phyloP scores from a whole-genome alignment of 2,329 filamentous ascomycete genomes.

The Pyrenochaeta sp. region DNA sequence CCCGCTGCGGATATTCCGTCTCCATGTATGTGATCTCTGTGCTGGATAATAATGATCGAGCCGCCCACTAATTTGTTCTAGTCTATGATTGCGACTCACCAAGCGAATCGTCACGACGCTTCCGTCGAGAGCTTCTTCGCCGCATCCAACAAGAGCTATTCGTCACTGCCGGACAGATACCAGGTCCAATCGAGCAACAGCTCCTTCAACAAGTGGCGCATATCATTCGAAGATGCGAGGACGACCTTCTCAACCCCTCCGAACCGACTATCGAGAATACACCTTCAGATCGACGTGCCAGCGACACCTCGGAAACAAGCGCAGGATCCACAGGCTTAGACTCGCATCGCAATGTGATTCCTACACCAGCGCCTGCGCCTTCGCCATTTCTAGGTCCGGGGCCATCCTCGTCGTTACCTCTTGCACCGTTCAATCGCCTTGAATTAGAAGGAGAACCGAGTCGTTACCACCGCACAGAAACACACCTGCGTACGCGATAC shows the following conservation, averaged over 20 bases:
- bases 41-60: not conserved
- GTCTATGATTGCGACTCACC: constrained; percentile 47
- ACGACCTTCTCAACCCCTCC: constrained; percentile 28
- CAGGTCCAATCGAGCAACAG: constrained; percentile 33
- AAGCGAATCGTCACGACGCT: constrained; percentile 33
- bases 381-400: constrained; percentile 1
- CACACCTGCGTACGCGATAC: not conserved
- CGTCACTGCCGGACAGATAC: constrained; percentile 27
- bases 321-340: not conserved
- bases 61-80: constrained; percentile 15
- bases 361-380: not conserved
- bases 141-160: constrained; percentile 45
- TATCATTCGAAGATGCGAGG: constrained; percentile 40
- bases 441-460: not conserved
- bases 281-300: constrained; percentile 3
- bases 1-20: constrained; percentile 39
- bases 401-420: not conserved
- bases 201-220: constrained; percentile 37
- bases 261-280: not conserved
- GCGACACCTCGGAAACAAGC: constrained; percentile 4
- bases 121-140: constrained; percentile 47
- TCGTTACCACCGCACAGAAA: not conserved
- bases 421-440: not conserved
- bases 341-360: constrained; percentile 6
- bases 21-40: constrained; percentile 41